Conservation (phyloP, 176 grass and related monocot genomes). For the Ensete glaucum region DNA sequence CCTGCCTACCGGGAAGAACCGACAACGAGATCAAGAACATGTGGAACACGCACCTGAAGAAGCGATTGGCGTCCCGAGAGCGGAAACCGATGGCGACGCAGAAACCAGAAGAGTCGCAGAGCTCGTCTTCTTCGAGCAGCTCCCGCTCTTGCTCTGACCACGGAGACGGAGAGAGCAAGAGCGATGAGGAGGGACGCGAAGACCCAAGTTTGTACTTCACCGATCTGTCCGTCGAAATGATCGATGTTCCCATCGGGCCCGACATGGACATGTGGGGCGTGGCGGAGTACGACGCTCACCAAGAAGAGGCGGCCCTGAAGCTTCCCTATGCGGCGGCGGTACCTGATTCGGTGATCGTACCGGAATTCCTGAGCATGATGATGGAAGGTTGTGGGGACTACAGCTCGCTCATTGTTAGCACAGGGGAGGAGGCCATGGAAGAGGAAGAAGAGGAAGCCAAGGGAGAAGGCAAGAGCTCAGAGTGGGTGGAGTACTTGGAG, state of each 20-base stretch:
- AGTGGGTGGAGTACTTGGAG: conserved; percentile 29
- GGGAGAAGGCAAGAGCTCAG: neutral
- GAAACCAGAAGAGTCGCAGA: neutral
- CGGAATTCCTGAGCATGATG: conserved; percentile 5
- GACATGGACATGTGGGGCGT: neutral
- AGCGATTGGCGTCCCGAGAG: neutral
- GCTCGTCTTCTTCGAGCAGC: neutral
- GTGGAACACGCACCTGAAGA: no score
- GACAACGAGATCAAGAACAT: no score
- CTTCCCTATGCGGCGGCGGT: conserved; percentile 15
- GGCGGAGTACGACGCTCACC: conserved; percentile 2
- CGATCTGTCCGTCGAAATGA: conserved; percentile 1
- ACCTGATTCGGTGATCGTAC: conserved; percentile 18
- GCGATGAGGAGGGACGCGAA: neutral
- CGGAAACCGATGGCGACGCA: neutral
- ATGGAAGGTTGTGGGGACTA: conserved; percentile 5
- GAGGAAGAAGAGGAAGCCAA: neutral
- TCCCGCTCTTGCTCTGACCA: neutral
- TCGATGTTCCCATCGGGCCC: neutral
- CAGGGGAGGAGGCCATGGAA: conserved; percentile 4
- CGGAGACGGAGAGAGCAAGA: neutral
- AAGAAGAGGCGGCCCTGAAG: neutral
- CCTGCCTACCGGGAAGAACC: no score
- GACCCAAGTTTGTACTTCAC: conserved; percentile 1
- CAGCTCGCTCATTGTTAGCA: no score